Evolutionary conservation across 2,329 filamentous ascomycete species (phyloP), one percentile per base, ranked within the genome.

Genomic region (Anthostomella pinea): DNA sequence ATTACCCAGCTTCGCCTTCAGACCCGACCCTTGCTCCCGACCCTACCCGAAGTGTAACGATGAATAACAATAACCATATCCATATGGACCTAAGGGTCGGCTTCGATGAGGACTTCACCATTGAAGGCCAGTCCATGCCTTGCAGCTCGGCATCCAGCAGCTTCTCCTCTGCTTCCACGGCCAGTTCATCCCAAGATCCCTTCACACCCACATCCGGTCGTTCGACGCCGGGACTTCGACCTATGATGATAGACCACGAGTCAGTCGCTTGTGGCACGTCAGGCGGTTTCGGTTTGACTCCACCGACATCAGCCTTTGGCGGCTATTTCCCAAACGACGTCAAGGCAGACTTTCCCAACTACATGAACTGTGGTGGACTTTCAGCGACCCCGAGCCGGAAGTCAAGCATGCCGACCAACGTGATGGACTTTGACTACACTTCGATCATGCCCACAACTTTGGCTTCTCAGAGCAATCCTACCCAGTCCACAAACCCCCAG

Each of bases 81-180:
- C 48, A 67, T 60, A 58, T 70, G 57, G 60, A 63, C 38, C 25
- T 51, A 31, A 41, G 36, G 34, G 43, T 46, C 30, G 45, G 41
- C 13, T 49, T 55, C n/a, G 49, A 51, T 29, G 49, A 53, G 13
- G 49, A 51, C 6, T 55, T 57, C 35, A 34, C 39, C 29, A 53
- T 59, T 19, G 42, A 46, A 27, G 36, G 30, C 21, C 52, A 54
- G 8, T 26, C 38, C 11, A 4, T 50, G 17, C 44, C 43, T 16
- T 52, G 48, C 33, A 33, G 48, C 30, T 56, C 56, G 5, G 53
- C 57, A 30, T 44, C 45, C 6, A 39, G 49, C 15, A 58, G 56
- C 38, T 61, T 59, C 16, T 61, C 55, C 3, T 57, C 54, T 17
- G 51, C 55, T 5, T 58, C 57, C 8, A 56, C 51, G 11, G 49